Conservation (phyloP, 1,139 yeast genomes). For the Geotrichum fermentans region DNA sequence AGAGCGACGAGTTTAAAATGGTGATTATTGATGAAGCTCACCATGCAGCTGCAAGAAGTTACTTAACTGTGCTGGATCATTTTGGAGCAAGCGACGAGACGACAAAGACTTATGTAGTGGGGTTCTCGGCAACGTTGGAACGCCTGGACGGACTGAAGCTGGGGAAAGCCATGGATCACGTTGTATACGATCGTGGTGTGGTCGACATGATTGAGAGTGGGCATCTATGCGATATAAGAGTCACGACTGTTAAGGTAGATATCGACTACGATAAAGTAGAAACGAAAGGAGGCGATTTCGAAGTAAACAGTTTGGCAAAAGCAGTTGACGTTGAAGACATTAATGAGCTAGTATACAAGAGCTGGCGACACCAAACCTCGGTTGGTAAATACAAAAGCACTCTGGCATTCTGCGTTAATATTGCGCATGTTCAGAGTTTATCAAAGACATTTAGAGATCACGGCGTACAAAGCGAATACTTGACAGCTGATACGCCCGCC, state of each 20-base stretch:
- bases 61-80: constrained; percentile 53
- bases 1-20: constrained; percentile 58
- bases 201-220: constrained; percentile 63
- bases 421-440: constrained; percentile 58
- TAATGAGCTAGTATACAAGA: constrained; percentile 52
- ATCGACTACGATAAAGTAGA: constrained; percentile 39
- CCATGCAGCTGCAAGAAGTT: constrained; percentile 76
- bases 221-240: constrained; percentile 65
- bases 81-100: constrained; percentile 49
- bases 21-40: constrained; percentile 91
- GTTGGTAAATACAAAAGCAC: constrained; percentile 49
- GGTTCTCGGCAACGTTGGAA: constrained; percentile 79
- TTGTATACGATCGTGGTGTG: constrained; percentile 66
- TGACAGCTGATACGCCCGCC: constrained; percentile 61
- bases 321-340: constrained; percentile 52
- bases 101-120: constrained; percentile 53
- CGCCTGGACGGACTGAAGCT: constrained; percentile 64
- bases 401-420: constrained; percentile 71
- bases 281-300: constrained; percentile 50
- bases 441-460: constrained; percentile 50
- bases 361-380: constrained; percentile 48
- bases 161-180: constrained; percentile 60
- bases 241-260: constrained; percentile 52
- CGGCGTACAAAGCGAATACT: constrained; percentile 69
- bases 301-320: constrained; percentile 46